A percentile compares a stretch with the other conserved stretches of the same genome.
Evolutionary conservation across 495 filamentous ascomycete species (phyloP).

Genomic region (Xylaria venustula): DNA sequence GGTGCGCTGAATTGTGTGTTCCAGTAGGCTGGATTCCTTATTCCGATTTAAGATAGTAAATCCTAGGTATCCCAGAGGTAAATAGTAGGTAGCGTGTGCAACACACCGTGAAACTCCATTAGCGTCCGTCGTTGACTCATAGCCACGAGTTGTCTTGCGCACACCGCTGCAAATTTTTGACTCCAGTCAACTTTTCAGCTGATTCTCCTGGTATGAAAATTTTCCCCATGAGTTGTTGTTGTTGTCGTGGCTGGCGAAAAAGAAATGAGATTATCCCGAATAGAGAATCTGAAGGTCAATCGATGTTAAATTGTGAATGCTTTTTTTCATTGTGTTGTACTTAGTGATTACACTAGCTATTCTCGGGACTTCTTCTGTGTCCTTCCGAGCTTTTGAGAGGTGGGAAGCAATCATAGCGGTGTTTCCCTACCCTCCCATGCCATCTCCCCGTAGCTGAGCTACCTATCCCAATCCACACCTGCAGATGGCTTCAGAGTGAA

Average conservation of each 20-base stretch:
- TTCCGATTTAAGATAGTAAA: too few relatives aligned
- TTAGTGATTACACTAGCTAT: neutral
- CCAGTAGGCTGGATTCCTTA: too few relatives aligned
- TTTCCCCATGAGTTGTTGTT: neutral
- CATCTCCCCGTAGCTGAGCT: constrained; percentile 2
- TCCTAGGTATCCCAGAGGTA: too few relatives aligned
- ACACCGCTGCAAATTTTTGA: neutral
- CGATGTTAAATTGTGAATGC: neutral
- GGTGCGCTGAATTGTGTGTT: too few relatives aligned
- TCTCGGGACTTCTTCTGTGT: constrained; percentile 17
- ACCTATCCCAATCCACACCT: neutral
- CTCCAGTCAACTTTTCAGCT: neutral
- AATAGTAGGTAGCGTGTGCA: neutral
- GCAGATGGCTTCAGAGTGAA: constrained; percentile 1
- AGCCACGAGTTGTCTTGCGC: neutral
- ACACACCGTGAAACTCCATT: neutral
- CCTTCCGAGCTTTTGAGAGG: constrained; percentile 21
- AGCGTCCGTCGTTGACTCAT: neutral
- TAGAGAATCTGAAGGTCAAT: too few relatives aligned
- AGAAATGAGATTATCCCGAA: neutral
- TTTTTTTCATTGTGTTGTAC: constrained; percentile 1
- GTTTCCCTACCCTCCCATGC: constrained; percentile 22
- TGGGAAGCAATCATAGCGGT: constrained; percentile 31
- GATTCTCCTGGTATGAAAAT: neutral
- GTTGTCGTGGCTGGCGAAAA: too few relatives aligned